Evolutionary conservation across 805 yeast species (phyloP).

Genomic region (Myxozyma vanderwaltii): DNA sequence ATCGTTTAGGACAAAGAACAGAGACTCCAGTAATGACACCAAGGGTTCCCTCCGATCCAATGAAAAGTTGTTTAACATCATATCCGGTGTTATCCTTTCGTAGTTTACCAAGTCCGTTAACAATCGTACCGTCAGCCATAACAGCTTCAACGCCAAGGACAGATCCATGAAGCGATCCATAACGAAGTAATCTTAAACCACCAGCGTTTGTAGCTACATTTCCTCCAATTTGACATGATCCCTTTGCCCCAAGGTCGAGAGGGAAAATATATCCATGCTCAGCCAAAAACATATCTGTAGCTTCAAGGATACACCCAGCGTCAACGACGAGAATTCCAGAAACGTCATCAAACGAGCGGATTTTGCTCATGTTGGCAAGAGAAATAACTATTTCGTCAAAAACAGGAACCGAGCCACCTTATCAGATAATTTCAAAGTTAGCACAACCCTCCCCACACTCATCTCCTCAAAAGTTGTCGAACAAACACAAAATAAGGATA

Average conservation of each 20-base stretch:
- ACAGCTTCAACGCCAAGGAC: slow-evolving; percentile 91
- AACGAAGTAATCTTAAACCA: slow-evolving; percentile 81
- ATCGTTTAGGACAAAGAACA: slow-evolving; percentile 84
- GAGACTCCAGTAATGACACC: slow-evolving; percentile 92
- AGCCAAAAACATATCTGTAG: slow-evolving; percentile 74
- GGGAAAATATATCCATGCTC: slow-evolving; percentile 92
- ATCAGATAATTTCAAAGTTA: too few relatives aligned
- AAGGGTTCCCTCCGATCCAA: slow-evolving; percentile 91
- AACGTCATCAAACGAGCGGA: slow-evolving; percentile 77
- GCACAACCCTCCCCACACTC: too few relatives aligned
- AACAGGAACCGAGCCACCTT: slow-evolving; percentile 87
- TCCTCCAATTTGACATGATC: slow-evolving; percentile 95
- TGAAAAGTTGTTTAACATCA: slow-evolving; percentile 87
- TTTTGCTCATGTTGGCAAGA: slow-evolving; percentile 67
- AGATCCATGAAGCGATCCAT: slow-evolving; percentile 90
- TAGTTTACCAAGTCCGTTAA: slow-evolving; percentile 77
- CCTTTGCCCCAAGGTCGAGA: slow-evolving; percentile 92
- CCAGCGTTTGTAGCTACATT: slow-evolving; percentile 96
- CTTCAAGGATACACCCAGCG: slow-evolving; percentile 86
- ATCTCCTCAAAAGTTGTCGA: too few relatives aligned
- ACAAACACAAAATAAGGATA: background rate
- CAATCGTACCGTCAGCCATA: slow-evolving; percentile 82
- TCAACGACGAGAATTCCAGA: slow-evolving; percentile 87
- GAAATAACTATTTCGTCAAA: slow-evolving; percentile 86
- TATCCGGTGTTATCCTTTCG: slow-evolving; percentile 96